A percentile compares a stretch with the other conserved stretches of the same genome.
Evolutionary conservation across 2,329 filamentous ascomycete genomes (phyloP).

Genomic region (Ophiostoma pallidulum): DNA sequence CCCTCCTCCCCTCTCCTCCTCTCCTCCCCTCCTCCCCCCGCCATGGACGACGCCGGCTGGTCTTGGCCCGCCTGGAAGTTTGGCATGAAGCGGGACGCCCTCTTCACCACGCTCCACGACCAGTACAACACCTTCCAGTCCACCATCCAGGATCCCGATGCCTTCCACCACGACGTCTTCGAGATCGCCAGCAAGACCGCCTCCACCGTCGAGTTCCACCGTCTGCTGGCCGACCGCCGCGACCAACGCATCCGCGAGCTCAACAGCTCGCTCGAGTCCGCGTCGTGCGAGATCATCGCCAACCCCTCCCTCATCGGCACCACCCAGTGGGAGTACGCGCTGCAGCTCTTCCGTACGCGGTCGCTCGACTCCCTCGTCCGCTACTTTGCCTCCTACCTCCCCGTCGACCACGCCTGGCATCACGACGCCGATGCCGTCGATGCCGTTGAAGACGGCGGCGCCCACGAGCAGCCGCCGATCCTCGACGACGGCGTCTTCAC

Average conservation of each 20-base stretch:
- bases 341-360: slow-evolving; percentile 50
- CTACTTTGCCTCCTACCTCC: slow-evolving; percentile 51
- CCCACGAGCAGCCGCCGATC: slow-evolving; percentile 28
- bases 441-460: not conserved
- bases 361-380: slow-evolving; percentile 52
- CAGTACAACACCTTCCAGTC: slow-evolving; percentile 51
- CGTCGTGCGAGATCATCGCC: slow-evolving; percentile 51
- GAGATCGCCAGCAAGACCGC: slow-evolving; percentile 45
- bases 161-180: slow-evolving; percentile 52
- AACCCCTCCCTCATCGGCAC: slow-evolving; percentile 50
- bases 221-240: slow-evolving; percentile 43
- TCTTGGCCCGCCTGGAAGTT: slow-evolving; percentile 55
- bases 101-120: slow-evolving; percentile 48
- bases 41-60: slow-evolving; percentile 45
- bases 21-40: not conserved
- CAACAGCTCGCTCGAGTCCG: slow-evolving; percentile 45
- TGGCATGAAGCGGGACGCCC: slow-evolving; percentile 50
- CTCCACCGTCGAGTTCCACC: slow-evolving; percentile 45
- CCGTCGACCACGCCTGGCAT: slow-evolving; percentile 38
- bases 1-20: not conserved
- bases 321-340: slow-evolving; percentile 48
- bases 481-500: slow-evolving; percentile 37
- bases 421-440: slow-evolving; percentile 7
- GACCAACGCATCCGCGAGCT: slow-evolving; percentile 45
- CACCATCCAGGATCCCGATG: slow-evolving; percentile 48